These are phyloP conservation scores for Penicillium palitans DNA, from an alignment of 2,329 filamentous ascomycete genomes.

Conservation along the genomic window DNA sequence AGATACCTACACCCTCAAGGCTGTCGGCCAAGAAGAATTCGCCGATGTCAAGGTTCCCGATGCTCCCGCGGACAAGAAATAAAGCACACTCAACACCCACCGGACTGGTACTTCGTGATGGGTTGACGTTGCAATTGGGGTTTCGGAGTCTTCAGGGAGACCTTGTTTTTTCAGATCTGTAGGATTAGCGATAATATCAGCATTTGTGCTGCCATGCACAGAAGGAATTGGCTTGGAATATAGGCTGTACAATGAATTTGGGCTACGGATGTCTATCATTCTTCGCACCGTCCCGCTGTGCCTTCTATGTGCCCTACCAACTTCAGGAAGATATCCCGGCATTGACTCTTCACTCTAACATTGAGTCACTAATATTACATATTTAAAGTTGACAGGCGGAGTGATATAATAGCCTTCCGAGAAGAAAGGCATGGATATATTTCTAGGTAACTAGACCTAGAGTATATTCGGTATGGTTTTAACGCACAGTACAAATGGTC, in stretches of 20 bases:
- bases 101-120: constrained; percentile 4
- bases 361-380: neutral
- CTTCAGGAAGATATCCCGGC: neutral
- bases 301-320: neutral
- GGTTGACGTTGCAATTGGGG: constrained; percentile 8
- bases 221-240: constrained; percentile 14
- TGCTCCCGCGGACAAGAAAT: constrained; percentile 51
- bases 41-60: constrained; percentile 91
- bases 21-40: constrained; percentile 95
- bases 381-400: neutral
- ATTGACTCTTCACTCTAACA: neutral
- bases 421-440: constrained; percentile 1
- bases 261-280: constrained; percentile 13
- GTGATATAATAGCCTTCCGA: neutral
- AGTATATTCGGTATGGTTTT: constrained; percentile 12
- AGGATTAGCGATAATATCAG: constrained; percentile 17
- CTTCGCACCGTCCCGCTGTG: neutral
- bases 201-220: constrained; percentile 21
- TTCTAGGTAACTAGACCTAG: constrained; percentile 7
- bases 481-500: constrained; percentile 14
- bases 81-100: constrained; percentile 6
- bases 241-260: constrained; percentile 15
- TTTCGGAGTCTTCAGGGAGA: constrained; percentile 27
- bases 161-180: constrained; percentile 16
- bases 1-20: constrained; percentile 74